Conservation (phyloP, 768 basidiomycete genomes). For the Chlorophyllum brunneum region DNA sequence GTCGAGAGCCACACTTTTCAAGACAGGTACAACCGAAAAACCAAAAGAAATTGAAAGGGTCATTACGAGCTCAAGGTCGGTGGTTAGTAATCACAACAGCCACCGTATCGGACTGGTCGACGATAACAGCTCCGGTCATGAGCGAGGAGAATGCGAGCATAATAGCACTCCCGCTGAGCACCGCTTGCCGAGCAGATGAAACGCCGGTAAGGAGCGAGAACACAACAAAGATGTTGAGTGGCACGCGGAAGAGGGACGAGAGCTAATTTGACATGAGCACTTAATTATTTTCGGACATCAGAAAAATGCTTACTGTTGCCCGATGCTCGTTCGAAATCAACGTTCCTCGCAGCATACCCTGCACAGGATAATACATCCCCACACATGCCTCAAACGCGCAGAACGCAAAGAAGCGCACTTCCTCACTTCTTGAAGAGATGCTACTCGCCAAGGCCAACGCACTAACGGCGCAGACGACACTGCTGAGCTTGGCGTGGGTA, state of each 20-base stretch:
- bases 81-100: neutral
- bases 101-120: slow-evolving; percentile 22
- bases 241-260: slow-evolving; percentile 69
- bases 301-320: slow-evolving; percentile 51
- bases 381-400: slow-evolving; percentile 75
- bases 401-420: slow-evolving; percentile 65
- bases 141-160: slow-evolving; percentile 58
- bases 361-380: slow-evolving; percentile 77
- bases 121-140: slow-evolving; percentile 49
- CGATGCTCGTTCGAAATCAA: slow-evolving; percentile 70
- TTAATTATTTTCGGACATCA: neutral
- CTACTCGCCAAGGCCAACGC: slow-evolving; percentile 53
- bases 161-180: slow-evolving; percentile 54
- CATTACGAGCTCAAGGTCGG: neutral
- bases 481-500: slow-evolving; percentile 65
- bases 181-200: slow-evolving; percentile 56
- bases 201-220: slow-evolving; percentile 66
- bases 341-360: slow-evolving; percentile 67
- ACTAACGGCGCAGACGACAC: slow-evolving; percentile 55
- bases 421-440: slow-evolving; percentile 39
- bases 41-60: neutral
- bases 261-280: slow-evolving; percentile 34
- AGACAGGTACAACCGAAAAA: neutral
- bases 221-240: slow-evolving; percentile 72
- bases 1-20: too few species aligned